Evolutionary conservation across 331 rosid species (phyloP), one percentile per base, ranked within the genome.

Genomic region (Quercus phellos): DNA sequence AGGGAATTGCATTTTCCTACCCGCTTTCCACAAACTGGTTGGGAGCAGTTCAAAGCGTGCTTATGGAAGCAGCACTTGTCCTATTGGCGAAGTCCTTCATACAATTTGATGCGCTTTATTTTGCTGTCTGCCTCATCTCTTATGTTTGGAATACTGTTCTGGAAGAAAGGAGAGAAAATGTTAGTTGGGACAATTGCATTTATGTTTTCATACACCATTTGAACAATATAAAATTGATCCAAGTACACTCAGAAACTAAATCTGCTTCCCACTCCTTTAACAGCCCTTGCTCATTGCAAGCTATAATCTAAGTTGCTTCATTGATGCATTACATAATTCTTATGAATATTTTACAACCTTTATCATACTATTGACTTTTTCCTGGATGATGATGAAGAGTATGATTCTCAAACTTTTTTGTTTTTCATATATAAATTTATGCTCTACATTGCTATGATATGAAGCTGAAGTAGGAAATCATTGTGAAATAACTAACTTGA

Each of bases 31-130:
- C 97, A 90, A 68, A 90, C 68, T 79, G 21, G 43, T 64, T 68
- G 81, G 85, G 97, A 82, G 84, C 98, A 93, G 88, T 91, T 91
- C 71, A 91, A 82, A 84, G 90, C 98, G 26, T 93, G 98, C 78
- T 85, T 93, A 10, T 93, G 97, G 97, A 93, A 93, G 82, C 98
- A 93, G 35, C 89, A 88, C 79, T 84, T 93, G 86, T 93, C 97
- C 72, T 93, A 93, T 76, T 91, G 97, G 98, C 87, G 97, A 87
- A 91, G 87, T 86, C 97, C 98, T 11, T 84, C 86, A 77, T 93
- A 93, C 88, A 93, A 91, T 68, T 80, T 91, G 76, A 85, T 78
- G 43, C 90, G 98, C 63, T 79, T 91, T 29, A 10, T 82, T 43
- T 90, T 88, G 75, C 86, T 85, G 86, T 53, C 68, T 76, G 72